These are phyloP conservation scores for Xylona heveae DNA, from an alignment of 495 filamentous ascomycete genomes.

Conservation along the genomic window DNA sequence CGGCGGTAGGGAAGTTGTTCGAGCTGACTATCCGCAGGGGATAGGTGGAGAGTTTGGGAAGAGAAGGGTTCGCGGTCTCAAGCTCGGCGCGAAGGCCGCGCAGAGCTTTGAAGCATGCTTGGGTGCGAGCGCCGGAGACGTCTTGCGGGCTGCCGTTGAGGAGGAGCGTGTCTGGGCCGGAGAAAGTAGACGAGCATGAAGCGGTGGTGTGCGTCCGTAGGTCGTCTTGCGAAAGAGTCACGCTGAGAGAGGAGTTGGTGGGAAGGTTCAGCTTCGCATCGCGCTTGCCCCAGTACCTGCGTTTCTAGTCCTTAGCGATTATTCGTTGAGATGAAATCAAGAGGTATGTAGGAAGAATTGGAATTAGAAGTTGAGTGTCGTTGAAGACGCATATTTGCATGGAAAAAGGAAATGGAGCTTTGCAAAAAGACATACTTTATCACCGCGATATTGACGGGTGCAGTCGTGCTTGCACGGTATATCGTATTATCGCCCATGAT, in stretches of 20 bases:
- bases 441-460: constrained; percentile 96
- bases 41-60: constrained; percentile 54
- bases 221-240: constrained; percentile 85
- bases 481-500: constrained; percentile 31
- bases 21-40: constrained; percentile 68
- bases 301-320: too few species aligned
- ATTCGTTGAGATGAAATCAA: constrained; percentile 9
- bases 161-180: constrained; percentile 47
- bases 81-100: constrained; percentile 52
- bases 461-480: constrained; percentile 84
- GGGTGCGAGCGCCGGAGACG: constrained; percentile 66
- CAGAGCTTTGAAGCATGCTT: constrained; percentile 75
- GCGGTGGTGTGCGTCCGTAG: constrained; percentile 92
- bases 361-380: too few species aligned
- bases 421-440: constrained; percentile 50
- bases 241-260: constrained; percentile 89
- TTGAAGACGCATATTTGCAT: background rate
- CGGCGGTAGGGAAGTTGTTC: constrained; percentile 98
- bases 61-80: constrained; percentile 44
- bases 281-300: constrained; percentile 94
- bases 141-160: constrained; percentile 72
- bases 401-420: constrained; percentile 1
- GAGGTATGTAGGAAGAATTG: constrained; percentile 3
- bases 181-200: constrained; percentile 62
- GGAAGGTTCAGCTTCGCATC: constrained; percentile 83